Conservation (phyloP, 768 basidiomycete genomes). For the Hirschioporus abietinus region DNA sequence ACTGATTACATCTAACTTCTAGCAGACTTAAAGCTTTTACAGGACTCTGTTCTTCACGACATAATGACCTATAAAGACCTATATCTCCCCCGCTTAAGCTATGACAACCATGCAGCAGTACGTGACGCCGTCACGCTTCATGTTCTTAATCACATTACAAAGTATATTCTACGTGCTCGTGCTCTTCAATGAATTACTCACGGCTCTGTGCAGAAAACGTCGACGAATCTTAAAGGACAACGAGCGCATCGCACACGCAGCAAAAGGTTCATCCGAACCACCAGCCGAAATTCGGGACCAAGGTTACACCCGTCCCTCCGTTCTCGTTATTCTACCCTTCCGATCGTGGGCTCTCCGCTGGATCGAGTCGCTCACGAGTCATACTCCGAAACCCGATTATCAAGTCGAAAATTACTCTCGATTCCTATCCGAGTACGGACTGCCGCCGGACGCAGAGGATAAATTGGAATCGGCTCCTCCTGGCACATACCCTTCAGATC, state of each 20-base stretch:
- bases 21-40: constrained; percentile 55
- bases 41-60: constrained; percentile 51
- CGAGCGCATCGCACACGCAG: constrained; percentile 74
- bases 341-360: constrained; percentile 83
- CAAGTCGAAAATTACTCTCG: constrained; percentile 88
- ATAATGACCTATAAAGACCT: constrained; percentile 69
- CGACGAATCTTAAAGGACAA: constrained; percentile 90
- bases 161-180: constrained; percentile 42
- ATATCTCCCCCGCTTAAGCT: constrained; percentile 60
- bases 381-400: constrained; percentile 63
- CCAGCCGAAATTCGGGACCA: constrained; percentile 88
- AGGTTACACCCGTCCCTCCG: constrained; percentile 94
- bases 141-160: constrained; percentile 82
- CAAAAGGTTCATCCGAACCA: constrained; percentile 46
- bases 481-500: constrained; percentile 80
- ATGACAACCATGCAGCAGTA: constrained; percentile 55
- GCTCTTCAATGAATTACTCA: background rate
- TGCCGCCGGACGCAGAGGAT: constrained; percentile 76
- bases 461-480: constrained; percentile 70
- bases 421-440: constrained; percentile 75
- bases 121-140: constrained; percentile 76
- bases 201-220: constrained; percentile 64
- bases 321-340: constrained; percentile 90
- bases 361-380: constrained; percentile 72
- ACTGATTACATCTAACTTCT: background rate